A percentile compares a stretch with the other conserved stretches of the same genome.
Conservation (phyloP, 441 rosid species). For the Pelargonium cotyledonis region DNA sequence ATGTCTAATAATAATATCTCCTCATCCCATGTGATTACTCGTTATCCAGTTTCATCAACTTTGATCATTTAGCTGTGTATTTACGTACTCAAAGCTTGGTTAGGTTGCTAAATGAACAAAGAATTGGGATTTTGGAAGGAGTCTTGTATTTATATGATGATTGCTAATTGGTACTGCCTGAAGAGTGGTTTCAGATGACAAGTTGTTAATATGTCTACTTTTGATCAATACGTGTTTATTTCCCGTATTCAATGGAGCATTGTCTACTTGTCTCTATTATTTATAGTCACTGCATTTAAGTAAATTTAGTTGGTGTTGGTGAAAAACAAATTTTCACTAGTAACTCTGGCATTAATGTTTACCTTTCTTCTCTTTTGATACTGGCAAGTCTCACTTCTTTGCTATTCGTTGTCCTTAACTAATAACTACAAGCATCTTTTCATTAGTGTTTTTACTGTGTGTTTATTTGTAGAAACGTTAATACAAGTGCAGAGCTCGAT, state of each 20-base stretch:
- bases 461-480: no score
- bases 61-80: neutral
- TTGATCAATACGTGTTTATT: neutral
- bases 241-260: no score
- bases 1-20: no score
- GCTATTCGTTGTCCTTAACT: no score
- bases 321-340: neutral
- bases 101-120: neutral
- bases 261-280: neutral
- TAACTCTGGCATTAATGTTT: neutral
- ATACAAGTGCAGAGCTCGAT: no score
- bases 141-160: neutral
- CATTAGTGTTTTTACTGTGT: no score
- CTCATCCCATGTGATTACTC: slow-evolving; percentile 66
- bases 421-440: no score
- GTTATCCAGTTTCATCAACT: slow-evolving; percentile 17
- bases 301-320: neutral
- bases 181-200: neutral
- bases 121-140: neutral
- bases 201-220: neutral
- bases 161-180: neutral
- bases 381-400: no score
- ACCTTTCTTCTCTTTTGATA: slow-evolving; percentile 14
- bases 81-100: neutral
- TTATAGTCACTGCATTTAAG: neutral